These are phyloP conservation scores for Aphanomyces stellatus DNA, from an alignment of 352 stramenopile genomes.

Conservation along the genomic window DNA sequence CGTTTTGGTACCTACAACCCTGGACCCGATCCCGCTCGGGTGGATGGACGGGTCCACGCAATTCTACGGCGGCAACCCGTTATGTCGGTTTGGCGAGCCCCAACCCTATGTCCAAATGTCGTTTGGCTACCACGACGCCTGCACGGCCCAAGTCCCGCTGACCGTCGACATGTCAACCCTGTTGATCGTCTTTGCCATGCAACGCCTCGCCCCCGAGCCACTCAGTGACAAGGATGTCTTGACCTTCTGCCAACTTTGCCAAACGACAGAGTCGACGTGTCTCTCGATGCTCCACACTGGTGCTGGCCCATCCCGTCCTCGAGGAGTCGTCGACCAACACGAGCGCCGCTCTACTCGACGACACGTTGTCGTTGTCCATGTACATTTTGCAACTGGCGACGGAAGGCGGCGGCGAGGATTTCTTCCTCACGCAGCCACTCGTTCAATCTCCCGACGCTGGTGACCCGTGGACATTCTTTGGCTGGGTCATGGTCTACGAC, in stretches of 20 bases:
- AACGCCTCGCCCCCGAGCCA: too few relatives aligned
- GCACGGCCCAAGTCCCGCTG: neutral
- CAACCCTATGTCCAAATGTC: neutral
- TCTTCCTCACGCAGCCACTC: conserved; percentile 1
- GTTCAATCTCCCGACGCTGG: too few relatives aligned
- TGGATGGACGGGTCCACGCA: neutral
- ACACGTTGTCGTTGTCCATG: neutral
- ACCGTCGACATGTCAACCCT: neutral
- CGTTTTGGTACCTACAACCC: neutral
- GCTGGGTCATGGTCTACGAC: neutral
- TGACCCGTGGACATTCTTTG: neutral
- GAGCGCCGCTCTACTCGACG: neutral
- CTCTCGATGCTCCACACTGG: neutral
- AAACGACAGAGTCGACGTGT: too few relatives aligned
- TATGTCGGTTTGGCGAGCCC: neutral
- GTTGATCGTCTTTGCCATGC: conserved; percentile 4
- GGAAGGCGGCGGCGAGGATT: neutral
- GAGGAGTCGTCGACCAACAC: neutral
- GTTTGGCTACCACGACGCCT: conserved; percentile 15
- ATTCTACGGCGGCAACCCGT: neutral
- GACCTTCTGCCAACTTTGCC: neutral
- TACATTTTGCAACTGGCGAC: neutral
- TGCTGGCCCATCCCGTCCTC: neutral
- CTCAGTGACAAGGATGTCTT: neutral
- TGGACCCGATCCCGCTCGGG: neutral